phyloP scores from a whole-genome alignment of 2,329 filamentous ascomycete genomes.

The Madurella fahalii region DNA sequence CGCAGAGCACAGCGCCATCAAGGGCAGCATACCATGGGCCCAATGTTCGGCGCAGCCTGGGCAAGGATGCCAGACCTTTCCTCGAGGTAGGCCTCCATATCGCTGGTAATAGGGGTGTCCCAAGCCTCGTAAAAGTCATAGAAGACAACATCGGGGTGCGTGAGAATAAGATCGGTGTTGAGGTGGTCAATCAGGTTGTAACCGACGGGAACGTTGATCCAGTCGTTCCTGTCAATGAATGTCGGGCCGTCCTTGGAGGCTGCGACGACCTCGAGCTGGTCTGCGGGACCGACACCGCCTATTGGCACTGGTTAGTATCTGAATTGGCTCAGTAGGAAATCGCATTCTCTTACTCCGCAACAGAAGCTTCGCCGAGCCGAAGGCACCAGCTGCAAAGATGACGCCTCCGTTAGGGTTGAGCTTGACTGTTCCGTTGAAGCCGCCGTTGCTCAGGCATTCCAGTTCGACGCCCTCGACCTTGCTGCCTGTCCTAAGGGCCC shows the following conservation, averaged over 20 bases:
- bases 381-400: conserved; percentile 63
- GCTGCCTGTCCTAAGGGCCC: conserved; percentile 60
- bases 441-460: conserved; percentile 49
- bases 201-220: conserved; percentile 57
- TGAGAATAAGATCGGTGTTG: conserved; percentile 46
- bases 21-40: conserved; percentile 41
- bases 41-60: conserved; percentile 64
- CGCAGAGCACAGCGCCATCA: neutral
- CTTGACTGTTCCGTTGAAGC: conserved; percentile 56
- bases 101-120: conserved; percentile 41
- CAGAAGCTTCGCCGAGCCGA: conserved; percentile 66
- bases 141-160: conserved; percentile 46
- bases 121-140: conserved; percentile 66
- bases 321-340: neutral
- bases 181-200: conserved; percentile 56
- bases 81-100: conserved; percentile 43
- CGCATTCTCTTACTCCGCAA: conserved; percentile 48
- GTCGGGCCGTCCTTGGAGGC: conserved; percentile 46
- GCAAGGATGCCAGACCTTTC: conserved; percentile 57
- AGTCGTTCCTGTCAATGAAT: conserved; percentile 47
- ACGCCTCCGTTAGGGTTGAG: conserved; percentile 58
- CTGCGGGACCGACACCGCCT: conserved; percentile 59
- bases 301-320: conserved; percentile 4
- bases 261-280: conserved; percentile 53
- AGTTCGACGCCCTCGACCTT: conserved; percentile 65